Evolutionary conservation across 345 rosid species (phyloP), one percentile per base, ranked within the genome.

Genomic region (Tarenaya hassleriana): DNA sequence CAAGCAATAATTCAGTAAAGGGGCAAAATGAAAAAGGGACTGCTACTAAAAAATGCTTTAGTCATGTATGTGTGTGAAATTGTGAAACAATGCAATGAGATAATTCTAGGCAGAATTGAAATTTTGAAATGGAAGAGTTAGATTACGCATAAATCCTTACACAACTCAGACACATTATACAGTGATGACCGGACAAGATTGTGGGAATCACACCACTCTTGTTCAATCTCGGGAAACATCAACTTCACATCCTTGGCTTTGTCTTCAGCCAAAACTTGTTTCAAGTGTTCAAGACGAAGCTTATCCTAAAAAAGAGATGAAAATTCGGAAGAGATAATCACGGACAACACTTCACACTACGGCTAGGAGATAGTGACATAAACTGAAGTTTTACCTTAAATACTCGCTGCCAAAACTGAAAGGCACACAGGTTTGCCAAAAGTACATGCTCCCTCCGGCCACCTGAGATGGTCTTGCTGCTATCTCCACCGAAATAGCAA

Each of bases 141-240:
- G 18, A 52, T 59, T 41, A 34, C 24, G 58, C 37, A 24, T 54
- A 55, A 27, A 58, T 49, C 40, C 86, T 47, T 78, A 91, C 98
- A 86, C 67, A 76, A 68, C 58, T 86, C 94, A 56, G 82, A 75
- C 47, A 84, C 78, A 49, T 84, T 79, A 64, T 73, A 75, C 38
- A 91, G 71, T 3, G 98, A 82, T 34, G 91, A 77, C 56, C 66
- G 88, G 61, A 72, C 51, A 67, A 86, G 79, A 70, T 82, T 61
- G 74, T 91, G 98, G 67, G 77, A 69, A 52, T 66, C 70, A 73
- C 98, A 91, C 96, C 98, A 91, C 52, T 80, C 86, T 76, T 84
- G 82, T 76, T 91, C 98, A 60, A 78, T 67, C 72, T 65, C 70
- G 34, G 77, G 77, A 34, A 63, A 51, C 55, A 66, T 20, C 57